Evolutionary conservation across 805 yeast genomes (phyloP), one percentile per base, ranked within the genome.

Genomic region (Phaffomyces opuntiae): DNA sequence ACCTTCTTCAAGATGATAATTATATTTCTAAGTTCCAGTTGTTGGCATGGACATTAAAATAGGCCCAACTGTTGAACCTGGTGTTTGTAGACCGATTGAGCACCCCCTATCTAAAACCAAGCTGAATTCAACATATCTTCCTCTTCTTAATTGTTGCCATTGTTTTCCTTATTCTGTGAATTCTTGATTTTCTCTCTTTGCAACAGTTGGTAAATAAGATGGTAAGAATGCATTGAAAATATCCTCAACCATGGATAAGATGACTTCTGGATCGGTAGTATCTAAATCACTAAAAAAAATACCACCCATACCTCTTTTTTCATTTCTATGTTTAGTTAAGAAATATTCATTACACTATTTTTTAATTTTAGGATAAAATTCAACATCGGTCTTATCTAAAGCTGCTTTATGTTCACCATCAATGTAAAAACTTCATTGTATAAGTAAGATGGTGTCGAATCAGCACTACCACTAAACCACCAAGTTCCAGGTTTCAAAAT

Each of bases 401-500:
- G 96, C 96, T 16, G 78, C 74, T 68, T 91, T 91, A 62, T 90
- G 90, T 35, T 64, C 56, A 49, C 70, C 65, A 64, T 93, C 53
- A 76, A 71, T 38, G 66, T 68, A 14, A 95, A 96, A 64, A 93
- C 99, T 54, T 89, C 97, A 51, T 83, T 90, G 60, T 88, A 87
- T 54, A 90, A 67, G 66, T 90, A 89, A 42, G 83, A 71, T 16
- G 99, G 99, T 5, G 98, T 93, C 66, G 93, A 75, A 68, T 93
- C 99, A 27, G 95, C 85, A 52, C 99, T 99, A 51, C 99, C 99
- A 46, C 99, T 99, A 68, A 93, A 93, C 99, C 99, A 93, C 97
- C 98, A 93, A 24, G 95, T 80, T 65, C 69, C 78, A 78, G 39
- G 96, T 89, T 66, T 93, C 99, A 60, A 93, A 93, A 66, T 91